Conservation (phyloP, 2,329 filamentous ascomycete species). For the Dactylonectria macrodidyma region DNA sequence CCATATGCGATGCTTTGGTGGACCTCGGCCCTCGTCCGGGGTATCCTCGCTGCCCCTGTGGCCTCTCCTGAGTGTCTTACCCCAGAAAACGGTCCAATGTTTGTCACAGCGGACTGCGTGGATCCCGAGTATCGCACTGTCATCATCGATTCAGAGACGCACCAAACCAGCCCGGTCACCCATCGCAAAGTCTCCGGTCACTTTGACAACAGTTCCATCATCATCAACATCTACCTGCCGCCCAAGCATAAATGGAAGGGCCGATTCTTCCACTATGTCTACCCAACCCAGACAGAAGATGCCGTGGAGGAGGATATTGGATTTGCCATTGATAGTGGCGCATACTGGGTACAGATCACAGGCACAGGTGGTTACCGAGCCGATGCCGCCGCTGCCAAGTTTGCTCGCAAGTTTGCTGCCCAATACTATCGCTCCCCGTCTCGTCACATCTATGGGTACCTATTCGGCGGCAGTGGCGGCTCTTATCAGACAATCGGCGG, state of each 20-base stretch:
- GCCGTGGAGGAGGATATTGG: constrained; percentile 30
- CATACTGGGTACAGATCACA: constrained; percentile 37
- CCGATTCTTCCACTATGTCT: constrained; percentile 41
- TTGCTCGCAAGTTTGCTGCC: constrained; percentile 33
- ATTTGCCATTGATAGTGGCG: constrained; percentile 38
- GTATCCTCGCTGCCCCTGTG: no score
- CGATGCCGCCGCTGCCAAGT: constrained; percentile 42
- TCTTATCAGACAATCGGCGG: constrained; percentile 40
- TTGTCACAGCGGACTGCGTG: constrained; percentile 28
- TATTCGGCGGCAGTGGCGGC: constrained; percentile 44
- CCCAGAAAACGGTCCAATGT: neutral
- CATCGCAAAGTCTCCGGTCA: constrained; percentile 37
- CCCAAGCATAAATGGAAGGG: constrained; percentile 31
- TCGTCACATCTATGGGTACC: constrained; percentile 38
- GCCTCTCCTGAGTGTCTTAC: no score
- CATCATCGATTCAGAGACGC: constrained; percentile 32
- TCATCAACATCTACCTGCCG: constrained; percentile 45
- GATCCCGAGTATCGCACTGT: constrained; percentile 27
- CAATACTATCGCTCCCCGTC: constrained; percentile 29
- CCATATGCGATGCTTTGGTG: no score
- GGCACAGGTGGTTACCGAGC: constrained; percentile 37
- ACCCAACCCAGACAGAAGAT: constrained; percentile 33
- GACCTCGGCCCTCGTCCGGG: no score
- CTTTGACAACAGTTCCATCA: constrained; percentile 34
- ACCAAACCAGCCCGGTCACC: constrained; percentile 19